phyloP scores from a whole-genome alignment of 805 yeast genomes.

The Candida quercuum region DNA sequence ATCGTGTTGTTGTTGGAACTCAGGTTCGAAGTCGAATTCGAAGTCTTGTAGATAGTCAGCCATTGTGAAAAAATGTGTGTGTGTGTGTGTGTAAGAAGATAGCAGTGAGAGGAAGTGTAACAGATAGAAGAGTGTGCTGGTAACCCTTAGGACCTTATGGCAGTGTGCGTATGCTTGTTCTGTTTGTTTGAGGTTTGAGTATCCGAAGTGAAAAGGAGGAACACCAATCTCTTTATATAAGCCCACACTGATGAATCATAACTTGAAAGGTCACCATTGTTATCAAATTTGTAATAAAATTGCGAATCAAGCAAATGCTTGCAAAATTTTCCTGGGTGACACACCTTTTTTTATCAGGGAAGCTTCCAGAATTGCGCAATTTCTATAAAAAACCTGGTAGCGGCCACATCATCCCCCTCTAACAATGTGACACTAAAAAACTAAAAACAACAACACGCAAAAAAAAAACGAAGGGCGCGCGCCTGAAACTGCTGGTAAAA shows the following conservation, averaged over 20 bases:
- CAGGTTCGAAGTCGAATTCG: slow-evolving; percentile 3
- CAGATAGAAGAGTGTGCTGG: too few species aligned
- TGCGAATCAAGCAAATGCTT: not conserved
- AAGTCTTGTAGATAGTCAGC: slow-evolving; percentile 12
- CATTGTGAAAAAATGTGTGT: slow-evolving; percentile 5
- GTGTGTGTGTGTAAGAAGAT: not conserved
- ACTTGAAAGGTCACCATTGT: not conserved
- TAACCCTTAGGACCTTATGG: too few species aligned
- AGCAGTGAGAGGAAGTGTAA: not conserved
- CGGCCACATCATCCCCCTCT: too few species aligned
- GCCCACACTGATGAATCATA: not conserved
- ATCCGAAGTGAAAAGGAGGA: not conserved
- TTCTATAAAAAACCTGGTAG: too few species aligned
- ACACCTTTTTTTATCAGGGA: not conserved
- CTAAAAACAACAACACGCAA: too few species aligned
- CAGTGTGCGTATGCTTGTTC: not conserved
- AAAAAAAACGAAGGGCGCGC: too few species aligned
- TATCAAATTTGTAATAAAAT: not conserved
- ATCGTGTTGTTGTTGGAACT: slow-evolving; percentile 1
- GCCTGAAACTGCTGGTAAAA: too few species aligned
- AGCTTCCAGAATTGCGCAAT: not conserved
- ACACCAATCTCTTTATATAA: not conserved
- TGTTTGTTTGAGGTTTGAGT: not conserved
- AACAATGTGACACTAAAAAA: too few species aligned
- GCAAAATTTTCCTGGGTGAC: not conserved